Percentiles rank a stretch among this genome's conserved stretches.
Evolutionary conservation across 164 flowering plant species (phyloP).

Genomic region (Macadamia integrifolia): DNA sequence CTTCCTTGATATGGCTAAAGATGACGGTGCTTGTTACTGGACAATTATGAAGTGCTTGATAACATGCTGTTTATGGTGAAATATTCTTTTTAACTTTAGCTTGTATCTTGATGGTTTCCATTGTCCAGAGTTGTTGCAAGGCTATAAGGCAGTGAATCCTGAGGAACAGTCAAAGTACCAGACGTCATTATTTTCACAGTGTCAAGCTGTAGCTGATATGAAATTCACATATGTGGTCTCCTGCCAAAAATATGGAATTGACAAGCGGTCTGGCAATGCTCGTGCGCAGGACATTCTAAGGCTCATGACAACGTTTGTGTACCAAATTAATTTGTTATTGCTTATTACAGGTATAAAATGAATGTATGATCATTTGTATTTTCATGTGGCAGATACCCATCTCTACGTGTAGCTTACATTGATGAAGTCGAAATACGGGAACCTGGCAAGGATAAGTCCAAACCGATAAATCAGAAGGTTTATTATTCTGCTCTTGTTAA

Average conservation of each 20-base stretch:
- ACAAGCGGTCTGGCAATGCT: conserved; percentile 58
- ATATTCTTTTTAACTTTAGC: not conserved
- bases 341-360: not conserved
- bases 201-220: conserved; percentile 83
- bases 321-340: not conserved
- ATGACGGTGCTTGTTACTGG: conserved; percentile 49
- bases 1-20: conserved; percentile 93
- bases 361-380: not conserved
- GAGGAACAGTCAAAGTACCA: conserved; percentile 55
- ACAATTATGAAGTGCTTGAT: not conserved
- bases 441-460: conserved; percentile 18
- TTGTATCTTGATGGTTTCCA: not conserved
- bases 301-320: conserved; percentile 56
- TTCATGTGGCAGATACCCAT: conserved; percentile 60
- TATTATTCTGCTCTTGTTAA: conserved; percentile 85
- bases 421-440: conserved; percentile 79
- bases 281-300: conserved; percentile 62
- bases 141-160: conserved; percentile 63
- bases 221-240: conserved; percentile 76
- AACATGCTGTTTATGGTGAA: not conserved
- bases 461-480: conserved; percentile 53
- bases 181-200: conserved; percentile 57
- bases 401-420: conserved; percentile 93
- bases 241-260: conserved; percentile 70
- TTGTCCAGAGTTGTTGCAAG: conserved; percentile 55